Evolutionary conservation across 2,329 filamentous ascomycete genomes (phyloP).

Genomic region (Aureobasidium mangrovei): DNA sequence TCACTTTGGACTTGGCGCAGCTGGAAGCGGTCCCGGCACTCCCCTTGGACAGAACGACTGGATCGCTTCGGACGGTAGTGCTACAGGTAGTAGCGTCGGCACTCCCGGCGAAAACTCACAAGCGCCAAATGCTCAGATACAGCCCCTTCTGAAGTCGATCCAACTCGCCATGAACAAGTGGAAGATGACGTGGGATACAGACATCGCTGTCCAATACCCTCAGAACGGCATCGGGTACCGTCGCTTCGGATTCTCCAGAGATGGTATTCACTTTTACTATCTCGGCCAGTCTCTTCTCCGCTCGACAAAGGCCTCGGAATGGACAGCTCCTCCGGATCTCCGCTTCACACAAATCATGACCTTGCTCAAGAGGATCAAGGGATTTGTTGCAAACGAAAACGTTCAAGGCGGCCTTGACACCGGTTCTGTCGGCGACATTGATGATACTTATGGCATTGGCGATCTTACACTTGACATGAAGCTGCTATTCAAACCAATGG

Average conservation of each 20-base stretch:
- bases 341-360: conserved; percentile 53
- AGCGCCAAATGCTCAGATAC: conserved; percentile 39
- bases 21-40: conserved; percentile 42
- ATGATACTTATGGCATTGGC: conserved; percentile 55
- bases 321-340: conserved; percentile 47
- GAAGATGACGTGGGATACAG: conserved; percentile 62
- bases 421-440: conserved; percentile 60
- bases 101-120: conserved; percentile 32
- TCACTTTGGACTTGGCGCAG: background rate
- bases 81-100: conserved; percentile 21
- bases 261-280: conserved; percentile 66
- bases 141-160: conserved; percentile 40
- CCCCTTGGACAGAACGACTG: conserved; percentile 53
- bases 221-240: conserved; percentile 43
- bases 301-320: conserved; percentile 38
- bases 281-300: conserved; percentile 58
- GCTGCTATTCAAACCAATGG: conserved; percentile 56
- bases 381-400: conserved; percentile 55
- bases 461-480: conserved; percentile 64
- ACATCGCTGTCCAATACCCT: conserved; percentile 60
- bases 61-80: conserved; percentile 37
- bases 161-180: conserved; percentile 57
- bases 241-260: conserved; percentile 61
- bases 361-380: conserved; percentile 51
- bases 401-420: conserved; percentile 56